These are phyloP conservation scores for Allium cepa DNA, from an alignment of 106 monocot species.

Conservation along the genomic window DNA sequence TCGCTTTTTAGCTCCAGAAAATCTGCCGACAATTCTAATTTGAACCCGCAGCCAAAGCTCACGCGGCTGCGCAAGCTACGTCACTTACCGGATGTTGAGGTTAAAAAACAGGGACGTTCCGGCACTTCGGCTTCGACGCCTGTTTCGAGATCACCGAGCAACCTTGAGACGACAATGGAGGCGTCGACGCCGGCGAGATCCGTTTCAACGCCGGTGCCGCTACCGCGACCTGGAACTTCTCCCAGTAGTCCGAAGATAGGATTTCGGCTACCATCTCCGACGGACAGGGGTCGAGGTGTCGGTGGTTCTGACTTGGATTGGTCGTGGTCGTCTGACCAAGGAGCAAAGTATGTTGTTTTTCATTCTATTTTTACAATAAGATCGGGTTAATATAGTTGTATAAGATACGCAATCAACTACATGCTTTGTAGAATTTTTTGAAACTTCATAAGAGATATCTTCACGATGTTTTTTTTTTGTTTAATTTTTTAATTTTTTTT, in stretches of 20 bases:
- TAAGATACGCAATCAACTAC: too few relatives aligned
- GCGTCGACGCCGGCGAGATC: background rate
- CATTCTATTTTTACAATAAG: too few relatives aligned
- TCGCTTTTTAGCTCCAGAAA: slow-evolving; percentile 1
- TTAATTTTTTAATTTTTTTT: too few relatives aligned
- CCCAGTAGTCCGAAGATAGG: background rate
- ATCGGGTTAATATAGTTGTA: too few relatives aligned
- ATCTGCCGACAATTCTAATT: background rate
- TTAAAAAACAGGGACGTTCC: background rate
- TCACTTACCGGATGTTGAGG: slow-evolving; percentile 7
- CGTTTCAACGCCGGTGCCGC: background rate
- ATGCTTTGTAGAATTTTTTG: too few relatives aligned
- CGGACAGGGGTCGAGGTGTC: background rate
- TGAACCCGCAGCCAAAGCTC: slow-evolving; percentile 12
- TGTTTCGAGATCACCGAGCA: background rate
- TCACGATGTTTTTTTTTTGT: too few relatives aligned
- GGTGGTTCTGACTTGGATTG: background rate
- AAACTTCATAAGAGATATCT: too few relatives aligned
- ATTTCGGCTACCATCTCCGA: background rate
- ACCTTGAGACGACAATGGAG: background rate
- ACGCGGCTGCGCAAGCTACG: slow-evolving; percentile 40
- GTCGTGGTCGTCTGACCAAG: background rate
- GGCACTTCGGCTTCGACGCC: background rate
- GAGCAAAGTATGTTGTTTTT: background rate
- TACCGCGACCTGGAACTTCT: background rate